Evolutionary conservation across 345 rosid genomes (phyloP).

Genomic region (Raphanus sativus): DNA sequence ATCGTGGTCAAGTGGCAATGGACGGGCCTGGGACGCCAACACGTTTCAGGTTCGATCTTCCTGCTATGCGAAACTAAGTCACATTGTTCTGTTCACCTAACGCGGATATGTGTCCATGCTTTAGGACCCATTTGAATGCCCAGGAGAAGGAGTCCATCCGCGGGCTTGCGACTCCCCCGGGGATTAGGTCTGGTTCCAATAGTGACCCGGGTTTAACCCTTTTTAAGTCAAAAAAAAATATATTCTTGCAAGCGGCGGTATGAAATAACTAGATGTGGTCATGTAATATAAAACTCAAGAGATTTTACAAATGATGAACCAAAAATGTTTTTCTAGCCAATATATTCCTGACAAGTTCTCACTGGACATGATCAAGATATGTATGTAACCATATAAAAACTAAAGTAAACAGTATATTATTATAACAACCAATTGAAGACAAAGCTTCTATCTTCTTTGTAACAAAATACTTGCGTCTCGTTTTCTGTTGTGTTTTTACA

Average conservation of each 20-base stretch:
- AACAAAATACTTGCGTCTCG: background rate
- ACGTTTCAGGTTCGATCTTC: no score
- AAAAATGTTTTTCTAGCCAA: slow-evolving; percentile 5
- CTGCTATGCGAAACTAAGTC: no score
- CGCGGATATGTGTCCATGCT: no score
- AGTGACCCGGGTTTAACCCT: no score
- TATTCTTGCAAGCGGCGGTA: background rate
- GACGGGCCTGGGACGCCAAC: no score
- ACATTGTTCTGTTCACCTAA: no score
- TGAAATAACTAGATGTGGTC: slow-evolving; percentile 25
- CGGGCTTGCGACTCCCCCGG: no score
- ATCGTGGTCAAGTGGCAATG: no score
- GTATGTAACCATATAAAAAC: slow-evolving; percentile 23
- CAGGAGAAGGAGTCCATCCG: no score
- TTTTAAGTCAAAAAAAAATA: no score
- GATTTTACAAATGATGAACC: slow-evolving; percentile 28
- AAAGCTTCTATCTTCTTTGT: slow-evolving; percentile 27
- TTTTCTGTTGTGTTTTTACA: background rate
- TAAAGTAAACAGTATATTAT: background rate
- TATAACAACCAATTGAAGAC: slow-evolving; percentile 29
- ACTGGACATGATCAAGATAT: slow-evolving; percentile 36
- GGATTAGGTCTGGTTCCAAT: no score
- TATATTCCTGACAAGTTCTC: slow-evolving; percentile 39
- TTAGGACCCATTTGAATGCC: no score
- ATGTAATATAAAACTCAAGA: slow-evolving; percentile 10